Evolutionary conservation across 2,329 filamentous ascomycete species (phyloP), one percentile per base, ranked within the genome.

Genomic region (Aspergillus quadricinctus): DNA sequence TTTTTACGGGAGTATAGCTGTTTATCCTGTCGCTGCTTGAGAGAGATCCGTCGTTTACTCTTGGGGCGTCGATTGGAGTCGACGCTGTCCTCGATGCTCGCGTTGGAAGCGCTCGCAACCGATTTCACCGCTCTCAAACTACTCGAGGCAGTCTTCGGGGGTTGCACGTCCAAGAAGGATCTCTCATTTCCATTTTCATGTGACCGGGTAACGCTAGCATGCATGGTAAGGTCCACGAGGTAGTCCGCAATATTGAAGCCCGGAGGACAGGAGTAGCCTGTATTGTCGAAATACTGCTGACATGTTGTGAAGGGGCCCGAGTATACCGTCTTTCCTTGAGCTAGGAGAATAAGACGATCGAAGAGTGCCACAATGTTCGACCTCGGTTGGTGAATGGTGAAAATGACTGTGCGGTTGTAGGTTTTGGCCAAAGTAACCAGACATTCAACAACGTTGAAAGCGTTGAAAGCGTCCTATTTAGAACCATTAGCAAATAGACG

Each of bases 181-280:
- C 63, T 62, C 25, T 50, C 57, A 48, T 83, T 77, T 50, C 86
- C 83, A 29, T 85, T 80, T 1, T 80, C 74, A 10, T 81, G 76
- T 1, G 81, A 79, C 40, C 75, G 77, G 14, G 81, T 78, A 52
- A 81, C 80, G 57, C 89, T 85, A 25, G 92, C 92, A 71, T 99
- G 94, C 93, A 99, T 97, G 0, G 94, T 97, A 43, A 99, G 81
- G 71, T 99, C 94, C 29, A 99, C 92, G 4, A 99, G 83, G 69
- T 97, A 99, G 72, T 99, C 94, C 3, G 94, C 94, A 73, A 99
- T 97, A 68, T 99, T 99, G 82, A 97, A 99, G 2, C 95, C 95
- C 25, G 92, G 88, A 10, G 94, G 94, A 69, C 95, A 99, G 50
- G 89, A 81, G 72, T 97, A 99, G 46, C 94, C 95, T 59, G 96